Evolutionary conservation across 2,329 filamentous ascomycete species (phyloP).

Genomic region (Cercospora brassicicola): DNA sequence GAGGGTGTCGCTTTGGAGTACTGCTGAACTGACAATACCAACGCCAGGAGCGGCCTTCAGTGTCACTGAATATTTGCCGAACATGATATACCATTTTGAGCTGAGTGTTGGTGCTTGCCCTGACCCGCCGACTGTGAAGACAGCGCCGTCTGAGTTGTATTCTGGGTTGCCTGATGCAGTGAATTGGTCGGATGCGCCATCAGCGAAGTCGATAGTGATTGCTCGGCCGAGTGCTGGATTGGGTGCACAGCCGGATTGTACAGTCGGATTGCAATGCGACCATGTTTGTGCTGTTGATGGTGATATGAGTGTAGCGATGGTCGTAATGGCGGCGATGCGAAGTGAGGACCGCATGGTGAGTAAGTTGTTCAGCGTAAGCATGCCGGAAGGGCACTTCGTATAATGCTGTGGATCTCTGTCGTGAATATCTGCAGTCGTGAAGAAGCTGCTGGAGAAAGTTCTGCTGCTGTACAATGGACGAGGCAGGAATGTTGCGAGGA

Average conservation of each 20-base stretch:
- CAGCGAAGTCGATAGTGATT: constrained; percentile 80
- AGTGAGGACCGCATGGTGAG: constrained; percentile 37
- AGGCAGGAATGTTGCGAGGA: constrained; percentile 14
- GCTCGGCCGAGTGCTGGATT: constrained; percentile 79
- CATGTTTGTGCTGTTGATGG: constrained; percentile 54
- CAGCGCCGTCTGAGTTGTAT: constrained; percentile 74
- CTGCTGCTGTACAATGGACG: constrained; percentile 6
- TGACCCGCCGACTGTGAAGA: constrained; percentile 73
- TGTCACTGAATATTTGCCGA: constrained; percentile 81
- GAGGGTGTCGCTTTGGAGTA: constrained; percentile 84
- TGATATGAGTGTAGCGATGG: constrained; percentile 39
- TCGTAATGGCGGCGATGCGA: constrained; percentile 43
- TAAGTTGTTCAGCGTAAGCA: constrained; percentile 32
- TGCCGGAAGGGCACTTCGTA: constrained; percentile 13
- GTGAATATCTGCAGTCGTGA: neutral
- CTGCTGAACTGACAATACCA: constrained; percentile 89
- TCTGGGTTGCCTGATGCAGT: constrained; percentile 61
- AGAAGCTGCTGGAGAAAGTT: neutral
- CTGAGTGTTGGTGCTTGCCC: constrained; percentile 84
- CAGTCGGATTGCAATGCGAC: constrained; percentile 57
- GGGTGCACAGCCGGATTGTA: constrained; percentile 63
- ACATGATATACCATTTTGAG: constrained; percentile 99
- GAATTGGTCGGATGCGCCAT: constrained; percentile 77
- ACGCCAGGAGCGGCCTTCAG: constrained; percentile 83
- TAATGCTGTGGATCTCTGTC: neutral